phyloP scores from a whole-genome alignment of 2,329 filamentous ascomycete species.

The Colletotrichum ledebouriae region DNA sequence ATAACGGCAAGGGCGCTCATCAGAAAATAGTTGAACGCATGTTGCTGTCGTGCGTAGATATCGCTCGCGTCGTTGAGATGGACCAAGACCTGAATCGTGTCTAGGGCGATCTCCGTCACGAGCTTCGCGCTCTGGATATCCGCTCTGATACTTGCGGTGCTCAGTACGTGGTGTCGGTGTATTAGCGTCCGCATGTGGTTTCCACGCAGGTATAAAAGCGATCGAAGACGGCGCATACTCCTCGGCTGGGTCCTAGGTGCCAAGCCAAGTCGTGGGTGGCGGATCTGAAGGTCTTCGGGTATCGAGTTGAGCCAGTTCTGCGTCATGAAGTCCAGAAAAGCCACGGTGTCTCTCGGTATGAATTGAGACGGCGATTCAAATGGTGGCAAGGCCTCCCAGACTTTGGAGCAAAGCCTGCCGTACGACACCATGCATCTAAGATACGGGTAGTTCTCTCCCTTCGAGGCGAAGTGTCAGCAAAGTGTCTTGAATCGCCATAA shows the following conservation, averaged over 20 bases:
- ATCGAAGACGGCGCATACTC: constrained; percentile 56
- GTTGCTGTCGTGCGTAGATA: constrained; percentile 55
- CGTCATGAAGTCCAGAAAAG: constrained; percentile 57
- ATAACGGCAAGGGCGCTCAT: constrained; percentile 55
- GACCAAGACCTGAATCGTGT: constrained; percentile 52
- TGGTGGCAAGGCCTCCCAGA: constrained; percentile 59
- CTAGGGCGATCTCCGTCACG: constrained; percentile 55
- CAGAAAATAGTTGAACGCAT: constrained; percentile 58
- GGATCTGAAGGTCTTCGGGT: constrained; percentile 55
- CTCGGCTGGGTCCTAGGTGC: constrained; percentile 50
- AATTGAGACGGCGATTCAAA: constrained; percentile 50
- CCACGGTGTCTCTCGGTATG: constrained; percentile 55
- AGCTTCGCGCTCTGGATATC: constrained; percentile 53
- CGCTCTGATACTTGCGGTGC: constrained; percentile 52
- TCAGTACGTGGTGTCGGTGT: constrained; percentile 58
- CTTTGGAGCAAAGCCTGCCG: constrained; percentile 59
- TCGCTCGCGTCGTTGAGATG: constrained; percentile 53
- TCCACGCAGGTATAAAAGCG: constrained; percentile 59
- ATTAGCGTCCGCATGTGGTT: constrained; percentile 61
- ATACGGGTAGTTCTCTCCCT: constrained; percentile 54
- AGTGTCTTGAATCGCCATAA: too few species aligned
- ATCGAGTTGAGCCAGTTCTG: constrained; percentile 62
- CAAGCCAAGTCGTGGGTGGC: constrained; percentile 54
- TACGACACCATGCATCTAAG: constrained; percentile 63
- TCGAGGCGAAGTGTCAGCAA: background rate